A percentile compares a stretch with the other conserved stretches of the same genome.
phyloP scores from a whole-genome alignment of 768 basidiomycete species.

The Tylopilus felleus region DNA sequence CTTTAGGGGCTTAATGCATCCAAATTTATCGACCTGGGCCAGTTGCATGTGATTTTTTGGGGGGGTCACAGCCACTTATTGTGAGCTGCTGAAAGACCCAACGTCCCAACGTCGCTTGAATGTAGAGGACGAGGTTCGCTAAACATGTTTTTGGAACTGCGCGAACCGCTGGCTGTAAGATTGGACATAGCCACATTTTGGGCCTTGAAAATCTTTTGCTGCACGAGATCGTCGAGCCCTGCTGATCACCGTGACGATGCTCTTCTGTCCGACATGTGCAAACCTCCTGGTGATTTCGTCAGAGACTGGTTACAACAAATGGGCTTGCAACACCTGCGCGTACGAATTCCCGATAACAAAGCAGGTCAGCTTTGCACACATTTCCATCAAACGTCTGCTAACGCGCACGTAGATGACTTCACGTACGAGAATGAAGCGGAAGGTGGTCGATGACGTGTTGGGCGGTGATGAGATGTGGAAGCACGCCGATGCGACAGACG shows the following conservation, averaged over 20 bases:
- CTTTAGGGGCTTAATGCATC: neutral
- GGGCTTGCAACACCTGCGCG: constrained; percentile 90
- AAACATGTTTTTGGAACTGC: too few relatives aligned
- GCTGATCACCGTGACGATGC: constrained; percentile 38
- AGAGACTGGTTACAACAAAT: constrained; percentile 83
- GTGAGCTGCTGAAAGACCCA: neutral
- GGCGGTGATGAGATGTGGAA: constrained; percentile 94
- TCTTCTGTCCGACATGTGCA: constrained; percentile 93
- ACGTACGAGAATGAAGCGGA: constrained; percentile 79
- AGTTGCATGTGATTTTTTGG: neutral
- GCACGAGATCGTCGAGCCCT: too few relatives aligned
- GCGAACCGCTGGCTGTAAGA: too few relatives aligned
- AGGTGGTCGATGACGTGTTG: constrained; percentile 92
- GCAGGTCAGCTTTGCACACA: constrained; percentile 11
- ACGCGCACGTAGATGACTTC: constrained; percentile 75
- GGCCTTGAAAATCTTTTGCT: too few relatives aligned
- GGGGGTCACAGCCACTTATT: neutral
- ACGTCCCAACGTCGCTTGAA: too few relatives aligned
- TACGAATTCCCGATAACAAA: constrained; percentile 67
- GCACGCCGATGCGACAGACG: constrained; percentile 84
- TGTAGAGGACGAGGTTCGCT: neutral
- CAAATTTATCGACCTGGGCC: neutral
- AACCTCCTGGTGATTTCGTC: constrained; percentile 80
- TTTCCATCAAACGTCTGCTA: neutral
- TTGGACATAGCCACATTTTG: too few relatives aligned